Evolutionary conservation across 768 basidiomycete genomes (phyloP).

Genomic region (Agaricus subrufescens): DNA sequence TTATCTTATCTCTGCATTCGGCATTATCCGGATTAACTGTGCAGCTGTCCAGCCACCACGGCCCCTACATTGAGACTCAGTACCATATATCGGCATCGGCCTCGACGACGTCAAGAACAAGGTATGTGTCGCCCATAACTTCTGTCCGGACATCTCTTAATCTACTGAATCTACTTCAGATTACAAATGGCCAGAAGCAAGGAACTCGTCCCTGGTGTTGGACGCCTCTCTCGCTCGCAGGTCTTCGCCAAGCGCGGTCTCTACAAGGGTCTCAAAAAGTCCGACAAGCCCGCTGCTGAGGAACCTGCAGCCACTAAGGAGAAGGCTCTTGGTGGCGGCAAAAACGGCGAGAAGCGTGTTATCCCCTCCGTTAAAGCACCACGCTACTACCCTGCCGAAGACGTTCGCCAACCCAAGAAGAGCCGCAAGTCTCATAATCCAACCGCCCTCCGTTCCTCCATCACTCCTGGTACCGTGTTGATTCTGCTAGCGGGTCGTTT

Average conservation of each 20-base stretch:
- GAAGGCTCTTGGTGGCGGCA: constrained; percentile 82
- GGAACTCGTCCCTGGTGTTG: constrained; percentile 78
- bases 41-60: constrained; percentile 41
- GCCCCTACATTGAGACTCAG: constrained; percentile 24
- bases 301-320: constrained; percentile 62
- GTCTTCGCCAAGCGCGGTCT: constrained; percentile 78
- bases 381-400: constrained; percentile 93
- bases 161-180: constrained; percentile 10
- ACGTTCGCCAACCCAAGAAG: constrained; percentile 87
- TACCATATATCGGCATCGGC: constrained; percentile 41
- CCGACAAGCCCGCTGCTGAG: constrained; percentile 57
- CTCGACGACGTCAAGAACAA: constrained; percentile 49
- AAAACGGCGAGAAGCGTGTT: constrained; percentile 86
- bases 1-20: constrained; percentile 25
- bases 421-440: constrained; percentile 83
- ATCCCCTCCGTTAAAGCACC: constrained; percentile 84
- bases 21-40: constrained; percentile 36
- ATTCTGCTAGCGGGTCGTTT: constrained; percentile 97
- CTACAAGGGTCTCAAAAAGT: constrained; percentile 82
- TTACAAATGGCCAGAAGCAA: constrained; percentile 78
- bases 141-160: constrained; percentile 9
- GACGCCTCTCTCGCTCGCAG: constrained; percentile 79
- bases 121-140: constrained; percentile 27
- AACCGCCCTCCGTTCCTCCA: constrained; percentile 75
- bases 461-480: constrained; percentile 91